Percentiles rank a stretch among this genome's conserved stretches.
phyloP scores from a whole-genome alignment of 345 rosid species.

The Gossypium australe region DNA sequence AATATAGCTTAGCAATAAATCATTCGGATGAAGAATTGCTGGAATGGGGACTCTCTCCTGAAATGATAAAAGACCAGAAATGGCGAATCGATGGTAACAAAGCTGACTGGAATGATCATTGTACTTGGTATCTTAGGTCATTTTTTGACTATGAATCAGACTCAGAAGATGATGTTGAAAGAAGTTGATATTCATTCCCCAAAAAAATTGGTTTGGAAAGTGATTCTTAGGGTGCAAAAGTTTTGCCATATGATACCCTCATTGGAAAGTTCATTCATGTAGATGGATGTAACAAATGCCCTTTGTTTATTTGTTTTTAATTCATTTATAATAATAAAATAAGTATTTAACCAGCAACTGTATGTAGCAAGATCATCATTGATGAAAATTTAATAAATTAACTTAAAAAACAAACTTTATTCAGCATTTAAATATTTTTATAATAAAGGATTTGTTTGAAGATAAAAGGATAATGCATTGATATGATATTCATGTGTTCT shows the following conservation, averaged over 20 bases:
- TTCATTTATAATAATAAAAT: background rate
- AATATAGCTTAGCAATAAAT: conserved; percentile 79
- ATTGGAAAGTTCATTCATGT: background rate
- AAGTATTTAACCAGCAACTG: background rate
- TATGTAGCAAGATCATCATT: background rate
- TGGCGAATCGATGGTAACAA: conserved; percentile 53
- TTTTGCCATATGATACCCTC: background rate
- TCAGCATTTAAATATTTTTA: too few relatives aligned
- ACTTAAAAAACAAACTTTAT: too few relatives aligned
- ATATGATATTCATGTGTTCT: too few relatives aligned
- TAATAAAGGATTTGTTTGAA: background rate
- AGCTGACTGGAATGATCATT: conserved; percentile 70
- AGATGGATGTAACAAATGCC: background rate
- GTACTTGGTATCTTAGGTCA: conserved; percentile 56
- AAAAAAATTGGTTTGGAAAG: background rate
- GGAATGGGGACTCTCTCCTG: conserved; percentile 78
- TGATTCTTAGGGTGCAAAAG: background rate
- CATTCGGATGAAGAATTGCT: conserved; percentile 72
- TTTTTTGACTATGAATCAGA: conserved; percentile 54
- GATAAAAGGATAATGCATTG: background rate
- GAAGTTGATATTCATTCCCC: conserved; percentile 15
- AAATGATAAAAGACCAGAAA: conserved; percentile 84
- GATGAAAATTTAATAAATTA: too few relatives aligned
- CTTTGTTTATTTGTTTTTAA: background rate
- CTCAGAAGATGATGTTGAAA: conserved; percentile 4